Evolutionary conservation across 306 rosid species (phyloP).

Genomic region (Gastrolobium bilobum): DNA sequence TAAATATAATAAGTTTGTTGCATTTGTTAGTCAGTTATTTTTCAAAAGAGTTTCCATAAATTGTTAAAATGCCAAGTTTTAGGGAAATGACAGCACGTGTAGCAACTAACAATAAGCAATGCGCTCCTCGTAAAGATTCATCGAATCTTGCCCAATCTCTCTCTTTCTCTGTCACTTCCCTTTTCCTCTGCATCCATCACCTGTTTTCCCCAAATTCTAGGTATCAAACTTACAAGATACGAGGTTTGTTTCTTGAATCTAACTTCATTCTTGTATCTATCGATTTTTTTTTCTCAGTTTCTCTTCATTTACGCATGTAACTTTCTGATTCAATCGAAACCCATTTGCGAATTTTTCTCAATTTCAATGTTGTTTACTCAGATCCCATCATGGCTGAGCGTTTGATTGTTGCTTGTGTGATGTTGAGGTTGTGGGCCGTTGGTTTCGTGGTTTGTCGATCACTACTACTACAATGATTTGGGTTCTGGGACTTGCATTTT

Average conservation of each 20-base stretch:
- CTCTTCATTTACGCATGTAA: background rate
- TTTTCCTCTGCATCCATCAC: constrained; percentile 4
- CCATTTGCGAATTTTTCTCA: constrained; percentile 15
- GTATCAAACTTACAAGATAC: background rate
- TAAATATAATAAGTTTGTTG: too few relatives aligned
- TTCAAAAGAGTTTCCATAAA: too few relatives aligned
- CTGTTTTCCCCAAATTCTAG: constrained; percentile 16
- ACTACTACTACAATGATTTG: constrained; percentile 1
- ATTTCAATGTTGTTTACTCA: constrained; percentile 27
- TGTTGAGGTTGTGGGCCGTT: constrained; percentile 18
- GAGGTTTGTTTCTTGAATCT: constrained; percentile 42
- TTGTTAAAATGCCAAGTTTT: background rate
- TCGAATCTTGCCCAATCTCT: constrained; percentile 32
- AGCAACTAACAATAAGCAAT: background rate
- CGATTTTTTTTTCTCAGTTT: background rate
- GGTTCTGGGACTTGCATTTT: background rate
- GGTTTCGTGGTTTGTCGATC: constrained; percentile 1
- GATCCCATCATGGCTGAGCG: constrained; percentile 40
- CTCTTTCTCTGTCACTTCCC: constrained; percentile 23
- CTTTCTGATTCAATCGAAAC: constrained; percentile 12
- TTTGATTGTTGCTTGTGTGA: background rate
- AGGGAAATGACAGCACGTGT: constrained; percentile 32
- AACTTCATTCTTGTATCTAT: background rate
- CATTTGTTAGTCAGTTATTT: too few relatives aligned
- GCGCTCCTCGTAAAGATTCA: constrained; percentile 33